Evolutionary conservation across 306 rosid species (phyloP), one percentile per base, ranked within the genome.

Genomic region (Canavalia gladiata): DNA sequence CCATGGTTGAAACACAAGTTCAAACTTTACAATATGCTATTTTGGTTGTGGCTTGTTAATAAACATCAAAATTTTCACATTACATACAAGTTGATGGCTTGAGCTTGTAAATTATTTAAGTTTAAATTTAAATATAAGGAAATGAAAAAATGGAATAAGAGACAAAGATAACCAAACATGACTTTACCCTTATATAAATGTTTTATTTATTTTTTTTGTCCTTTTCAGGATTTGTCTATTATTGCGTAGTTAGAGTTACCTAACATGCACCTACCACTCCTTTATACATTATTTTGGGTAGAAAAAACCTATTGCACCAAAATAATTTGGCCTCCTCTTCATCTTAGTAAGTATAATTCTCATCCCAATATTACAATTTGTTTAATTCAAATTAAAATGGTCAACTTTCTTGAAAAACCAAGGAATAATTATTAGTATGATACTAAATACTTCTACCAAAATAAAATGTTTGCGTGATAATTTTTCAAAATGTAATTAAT

Each of bases 181-280:
- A 52, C 8, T 18, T 18, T 18, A 18, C 25, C 25, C 25, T 18
- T 18, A 18, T 18, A 0, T 18, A 0, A 18, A 18, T 18, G 25
- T 18, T 18, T 18, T 18, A 18, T 18, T 18, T 18, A 0, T 18
- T 18, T 18, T 18, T 45, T 81, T 58, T 66, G 66, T 80, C 68
- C 25, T 50, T 78, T 85, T 1, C 94, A 95, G 99, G 99, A 95
- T 83, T 95, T 98, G 75, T 93, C 99, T 77, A n/a, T n/a, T n/a
- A n/a, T n/a, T n/a, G n/a, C n/a, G n/a, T n/a, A n/a, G n/a, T n/a
- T n/a, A n/a, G n/a, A n/a, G n/a, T n/a, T n/a, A n/a, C n/a, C n/a
- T n/a, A n/a, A n/a, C n/a, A n/a, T n/a, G 99, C 99, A 98, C 29
- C 80, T 95, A 88, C 99, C 99, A 37, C 93, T 95, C 83, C 97